A percentile compares a stretch with the other conserved stretches of the same genome.
phyloP scores from a whole-genome alignment of 352 stramenopile genomes.

The Pythium guiyangense region DNA sequence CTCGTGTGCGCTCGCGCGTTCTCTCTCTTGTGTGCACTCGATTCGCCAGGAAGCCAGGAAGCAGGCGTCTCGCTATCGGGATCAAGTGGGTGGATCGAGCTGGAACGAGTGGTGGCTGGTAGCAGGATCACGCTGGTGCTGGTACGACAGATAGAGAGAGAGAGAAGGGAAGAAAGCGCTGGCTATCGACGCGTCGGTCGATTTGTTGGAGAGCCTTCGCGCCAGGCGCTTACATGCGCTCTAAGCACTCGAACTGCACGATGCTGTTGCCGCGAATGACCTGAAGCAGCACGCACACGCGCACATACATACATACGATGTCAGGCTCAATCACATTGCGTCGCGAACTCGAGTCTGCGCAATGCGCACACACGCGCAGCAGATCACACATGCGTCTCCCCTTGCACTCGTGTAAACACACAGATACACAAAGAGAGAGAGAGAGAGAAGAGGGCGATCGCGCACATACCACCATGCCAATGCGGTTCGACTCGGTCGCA shows the following conservation, averaged over 20 bases:
- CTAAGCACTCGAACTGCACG: conserved; percentile 87
- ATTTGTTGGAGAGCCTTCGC: neutral
- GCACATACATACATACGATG: neutral
- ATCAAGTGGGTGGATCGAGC: too few species aligned
- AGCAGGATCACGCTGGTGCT: neutral
- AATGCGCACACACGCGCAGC: neutral
- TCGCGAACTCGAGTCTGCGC: neutral
- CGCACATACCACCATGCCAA: conserved; percentile 90
- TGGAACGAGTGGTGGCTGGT: too few species aligned
- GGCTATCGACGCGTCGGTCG: neutral
- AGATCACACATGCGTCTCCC: neutral
- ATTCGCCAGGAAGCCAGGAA: too few species aligned
- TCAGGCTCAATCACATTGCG: neutral
- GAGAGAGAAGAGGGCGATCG: too few species aligned
- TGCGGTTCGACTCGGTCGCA: conserved; percentile 79
- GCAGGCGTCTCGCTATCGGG: too few species aligned
- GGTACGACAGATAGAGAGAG: neutral
- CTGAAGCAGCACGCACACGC: conserved; percentile 16
- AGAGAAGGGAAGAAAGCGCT: neutral
- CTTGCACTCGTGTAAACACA: neutral
- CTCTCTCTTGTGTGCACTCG: too few species aligned
- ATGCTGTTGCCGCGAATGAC: conserved; percentile 90
- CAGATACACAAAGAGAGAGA: neutral
- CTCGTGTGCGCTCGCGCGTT: too few species aligned
- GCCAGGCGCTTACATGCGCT: conserved; percentile 49